Base-by-base conservation (phyloP, 768 basidiomycete genomes). In the Jaapia argillacea region DNA sequence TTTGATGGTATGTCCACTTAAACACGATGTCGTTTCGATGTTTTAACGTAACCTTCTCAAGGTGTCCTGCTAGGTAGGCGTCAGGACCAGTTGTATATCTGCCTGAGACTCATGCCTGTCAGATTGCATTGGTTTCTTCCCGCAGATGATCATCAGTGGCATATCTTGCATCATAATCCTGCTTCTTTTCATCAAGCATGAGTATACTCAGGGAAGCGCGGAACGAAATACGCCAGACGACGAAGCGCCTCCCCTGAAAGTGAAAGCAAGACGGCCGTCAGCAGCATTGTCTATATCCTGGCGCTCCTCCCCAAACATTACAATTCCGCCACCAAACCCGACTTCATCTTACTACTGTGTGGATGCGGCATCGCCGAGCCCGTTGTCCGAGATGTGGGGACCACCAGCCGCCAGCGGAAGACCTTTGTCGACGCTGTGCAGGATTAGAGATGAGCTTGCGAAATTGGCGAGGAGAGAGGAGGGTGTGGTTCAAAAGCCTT, bases 81-180 rank as follows among this genome's bases (percentile, higher is more conserved):
- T 16, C 28, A 10, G 10, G 28, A 10, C 28, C 10, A 10, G 10
- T 16, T 16, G 18, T 36, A 22, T 21, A 16, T 5, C 18, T 25
- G 13, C 6, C 18, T 10, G 12, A 7, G 7, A 24, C 4, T 28
- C 13, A 25, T 22, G 18, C 14, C 18, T 4, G 24, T 28, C 46
- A 76, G 74, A 77, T 50, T 60, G 60, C 36, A 74, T 79, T 38
- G 77, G 75, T 2, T 74, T 69, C 54, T 77, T 79, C 52, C 74
- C 75, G 4, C 76, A 79, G 53, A 75, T 78, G 71, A 58, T 74
- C 21, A 55, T 72, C 23, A 55, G 63, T n/a, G 62, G 64, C 5
- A 53, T 65, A 1, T 69, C 67, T 6, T 60, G 62, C 13, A 56
- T 72, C 23, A 42, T 55, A n/a, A 58, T 77, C 1, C 58, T 76